A percentile compares a stretch with the other conserved stretches of the same genome.
phyloP scores from a whole-genome alignment of 129 eudicot species.

The Escallonia rubra region DNA sequence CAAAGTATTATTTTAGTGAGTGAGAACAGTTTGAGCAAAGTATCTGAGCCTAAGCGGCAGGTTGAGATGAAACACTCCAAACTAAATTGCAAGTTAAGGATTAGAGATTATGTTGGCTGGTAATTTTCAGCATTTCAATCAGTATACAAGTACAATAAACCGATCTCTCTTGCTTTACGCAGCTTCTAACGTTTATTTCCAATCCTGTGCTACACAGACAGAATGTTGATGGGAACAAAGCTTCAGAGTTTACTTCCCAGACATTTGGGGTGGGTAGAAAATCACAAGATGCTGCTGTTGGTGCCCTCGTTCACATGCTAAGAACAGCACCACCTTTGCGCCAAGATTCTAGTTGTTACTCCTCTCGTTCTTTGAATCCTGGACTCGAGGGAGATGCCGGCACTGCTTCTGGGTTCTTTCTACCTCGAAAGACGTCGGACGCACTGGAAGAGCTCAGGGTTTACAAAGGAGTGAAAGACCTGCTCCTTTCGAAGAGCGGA shows the following conservation, averaged over 20 bases:
- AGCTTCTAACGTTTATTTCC: no score
- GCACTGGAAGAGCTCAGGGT: constrained; percentile 90
- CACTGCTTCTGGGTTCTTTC: constrained; percentile 42
- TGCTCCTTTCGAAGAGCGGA: constrained; percentile 73
- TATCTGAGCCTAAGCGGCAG: no score
- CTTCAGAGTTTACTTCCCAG: constrained; percentile 42
- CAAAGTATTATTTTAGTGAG: no score
- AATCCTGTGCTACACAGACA: constrained; percentile 31
- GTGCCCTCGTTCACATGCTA: constrained; percentile 92
- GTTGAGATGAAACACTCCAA: no score
- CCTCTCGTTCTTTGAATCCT: constrained; percentile 30
- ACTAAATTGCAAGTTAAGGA: no score
- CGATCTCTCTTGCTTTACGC: no score
- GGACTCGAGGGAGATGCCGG: constrained; percentile 39
- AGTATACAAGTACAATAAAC: no score
- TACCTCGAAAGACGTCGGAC: constrained; percentile 76
- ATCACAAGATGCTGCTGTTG: constrained; percentile 93
- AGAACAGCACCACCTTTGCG: constrained; percentile 92
- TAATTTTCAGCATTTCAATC: no score
- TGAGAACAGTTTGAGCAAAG: no score
- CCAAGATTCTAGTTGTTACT: constrained; percentile 63
- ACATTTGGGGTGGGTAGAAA: constrained; percentile 39
- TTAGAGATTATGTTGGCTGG: no score
- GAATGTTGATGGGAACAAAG: constrained; percentile 41
- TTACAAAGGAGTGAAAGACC: constrained; percentile 68